Evolutionary conservation across 2,329 filamentous ascomycete genomes (phyloP).

Genomic region (Emmonsia crescens): DNA sequence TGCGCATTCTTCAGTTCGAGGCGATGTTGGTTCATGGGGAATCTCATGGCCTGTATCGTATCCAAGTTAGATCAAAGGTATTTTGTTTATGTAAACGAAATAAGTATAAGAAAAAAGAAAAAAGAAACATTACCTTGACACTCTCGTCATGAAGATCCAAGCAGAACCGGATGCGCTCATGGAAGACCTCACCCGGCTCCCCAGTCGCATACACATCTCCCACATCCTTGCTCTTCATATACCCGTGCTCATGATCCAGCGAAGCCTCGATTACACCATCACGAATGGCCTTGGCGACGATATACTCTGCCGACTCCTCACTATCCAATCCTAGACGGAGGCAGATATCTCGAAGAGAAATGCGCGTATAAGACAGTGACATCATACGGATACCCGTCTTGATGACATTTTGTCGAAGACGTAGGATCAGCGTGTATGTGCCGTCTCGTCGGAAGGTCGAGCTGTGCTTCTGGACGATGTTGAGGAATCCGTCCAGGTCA

Average conservation of each 20-base stretch:
- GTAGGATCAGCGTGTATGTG: constrained; percentile 89
- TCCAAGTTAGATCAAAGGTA: constrained; percentile 20
- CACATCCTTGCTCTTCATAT: constrained; percentile 97
- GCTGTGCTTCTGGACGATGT: constrained; percentile 68
- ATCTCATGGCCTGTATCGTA: constrained; percentile 77
- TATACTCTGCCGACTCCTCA: constrained; percentile 97
- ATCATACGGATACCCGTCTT: constrained; percentile 99
- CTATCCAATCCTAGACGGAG: constrained; percentile 86
- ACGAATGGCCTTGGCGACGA: constrained; percentile 95
- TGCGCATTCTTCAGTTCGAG: constrained; percentile 96
- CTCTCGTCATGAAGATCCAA: constrained; percentile 91
- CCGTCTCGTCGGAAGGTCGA: constrained; percentile 84
- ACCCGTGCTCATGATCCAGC: constrained; percentile 85
- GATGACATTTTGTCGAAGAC: constrained; percentile 95
- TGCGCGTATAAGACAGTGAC: constrained; percentile 93
- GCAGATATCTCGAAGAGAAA: constrained; percentile 94
- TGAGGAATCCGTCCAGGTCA: constrained; percentile 86
- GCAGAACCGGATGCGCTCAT: constrained; percentile 89
- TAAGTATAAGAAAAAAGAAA: constrained; percentile 11
- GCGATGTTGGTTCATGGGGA: constrained; percentile 98
- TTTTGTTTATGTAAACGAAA: no score
- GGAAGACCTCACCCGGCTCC: constrained; percentile 93
- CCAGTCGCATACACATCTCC: constrained; percentile 93
- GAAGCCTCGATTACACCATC: constrained; percentile 96
- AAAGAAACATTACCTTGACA: constrained; percentile 59